These are phyloP conservation scores for Yarrowia keelungensis DNA, from an alignment of 805 yeast species.

Conservation along the genomic window DNA sequence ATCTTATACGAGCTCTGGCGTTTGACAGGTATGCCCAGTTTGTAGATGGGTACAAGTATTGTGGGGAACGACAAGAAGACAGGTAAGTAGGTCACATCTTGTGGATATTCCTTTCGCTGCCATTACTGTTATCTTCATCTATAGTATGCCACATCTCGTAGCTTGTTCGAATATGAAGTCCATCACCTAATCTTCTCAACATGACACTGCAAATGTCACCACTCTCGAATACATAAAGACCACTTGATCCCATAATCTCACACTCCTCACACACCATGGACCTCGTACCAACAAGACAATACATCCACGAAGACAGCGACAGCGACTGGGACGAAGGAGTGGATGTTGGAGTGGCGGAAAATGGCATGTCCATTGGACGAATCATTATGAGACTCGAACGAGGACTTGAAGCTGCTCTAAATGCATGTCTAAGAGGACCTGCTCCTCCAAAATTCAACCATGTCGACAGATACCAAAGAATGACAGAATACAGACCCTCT, in stretches of 20 bases:
- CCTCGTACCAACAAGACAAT: constrained; percentile 1
- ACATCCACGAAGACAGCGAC: constrained; percentile 20
- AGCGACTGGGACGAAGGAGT: constrained; percentile 31
- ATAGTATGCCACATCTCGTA: too few species aligned
- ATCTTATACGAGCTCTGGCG: neutral
- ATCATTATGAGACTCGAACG: constrained; percentile 1
- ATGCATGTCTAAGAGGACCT: constrained; percentile 3
- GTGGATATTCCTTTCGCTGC: too few species aligned
- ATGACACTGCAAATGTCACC: neutral
- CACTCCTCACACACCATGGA: neutral
- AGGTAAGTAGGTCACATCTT: too few species aligned
- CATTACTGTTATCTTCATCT: too few species aligned
- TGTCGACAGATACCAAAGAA: neutral
- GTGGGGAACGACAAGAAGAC: too few species aligned
- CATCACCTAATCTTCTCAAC: neutral
- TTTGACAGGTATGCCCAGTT: too few species aligned
- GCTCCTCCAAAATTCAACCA: neutral
- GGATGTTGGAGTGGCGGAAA: neutral
- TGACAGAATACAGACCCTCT: neutral
- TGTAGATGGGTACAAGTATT: too few species aligned
- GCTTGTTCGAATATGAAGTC: too few species aligned
- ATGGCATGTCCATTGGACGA: neutral
- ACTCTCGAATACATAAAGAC: neutral
- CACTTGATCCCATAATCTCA: too few species aligned
- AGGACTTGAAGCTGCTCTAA: neutral